Percentiles rank a stretch among this genome's conserved stretches.
These are phyloP conservation scores for Podospora tetraspora DNA, from an alignment of 495 filamentous ascomycete genomes.

Conservation along the genomic window DNA sequence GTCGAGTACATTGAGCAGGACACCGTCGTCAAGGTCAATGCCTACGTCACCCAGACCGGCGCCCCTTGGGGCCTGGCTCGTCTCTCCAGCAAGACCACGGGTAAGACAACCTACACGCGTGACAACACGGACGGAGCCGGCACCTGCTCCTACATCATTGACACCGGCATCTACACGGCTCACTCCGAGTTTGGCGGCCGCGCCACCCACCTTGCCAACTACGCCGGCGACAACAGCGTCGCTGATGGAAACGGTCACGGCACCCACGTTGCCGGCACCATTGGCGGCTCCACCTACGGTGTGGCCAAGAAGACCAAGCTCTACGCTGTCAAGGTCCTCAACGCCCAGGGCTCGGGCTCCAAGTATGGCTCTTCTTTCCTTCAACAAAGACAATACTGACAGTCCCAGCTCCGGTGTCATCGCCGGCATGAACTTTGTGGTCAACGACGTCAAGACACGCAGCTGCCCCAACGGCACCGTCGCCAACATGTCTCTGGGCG, in stretches of 20 bases:
- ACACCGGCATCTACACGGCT: conserved; percentile 51
- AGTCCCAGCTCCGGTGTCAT: conserved; percentile 41
- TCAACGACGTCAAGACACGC: conserved; percentile 32
- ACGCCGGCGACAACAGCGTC: conserved; percentile 31
- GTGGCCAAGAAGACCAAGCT: conserved; percentile 42
- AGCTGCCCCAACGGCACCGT: conserved; percentile 41
- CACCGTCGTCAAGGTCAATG: conserved; percentile 42
- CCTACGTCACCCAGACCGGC: conserved; percentile 43
- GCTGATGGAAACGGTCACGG: conserved; percentile 39
- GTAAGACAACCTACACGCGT: conserved; percentile 54
- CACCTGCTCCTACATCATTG: conserved; percentile 56
- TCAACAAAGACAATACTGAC: conserved; percentile 15
- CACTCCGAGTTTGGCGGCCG: conserved; percentile 31
- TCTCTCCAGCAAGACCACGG: conserved; percentile 49
- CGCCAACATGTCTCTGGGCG: conserved; percentile 54
- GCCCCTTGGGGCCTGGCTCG: conserved; percentile 59
- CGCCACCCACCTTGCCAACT: not conserved
- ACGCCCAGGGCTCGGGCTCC: conserved; percentile 43
- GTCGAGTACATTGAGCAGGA: conserved; percentile 53
- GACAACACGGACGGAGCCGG: conserved; percentile 53
- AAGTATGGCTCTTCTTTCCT: conserved; percentile 25
- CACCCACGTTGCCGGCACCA: conserved; percentile 13
- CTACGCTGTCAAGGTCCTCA: conserved; percentile 31
- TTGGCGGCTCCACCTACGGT: conserved; percentile 35
- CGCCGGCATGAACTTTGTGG: conserved; percentile 46